Conservation (phyloP, 768 basidiomycete genomes). For the Lactarius hengduanensis region DNA sequence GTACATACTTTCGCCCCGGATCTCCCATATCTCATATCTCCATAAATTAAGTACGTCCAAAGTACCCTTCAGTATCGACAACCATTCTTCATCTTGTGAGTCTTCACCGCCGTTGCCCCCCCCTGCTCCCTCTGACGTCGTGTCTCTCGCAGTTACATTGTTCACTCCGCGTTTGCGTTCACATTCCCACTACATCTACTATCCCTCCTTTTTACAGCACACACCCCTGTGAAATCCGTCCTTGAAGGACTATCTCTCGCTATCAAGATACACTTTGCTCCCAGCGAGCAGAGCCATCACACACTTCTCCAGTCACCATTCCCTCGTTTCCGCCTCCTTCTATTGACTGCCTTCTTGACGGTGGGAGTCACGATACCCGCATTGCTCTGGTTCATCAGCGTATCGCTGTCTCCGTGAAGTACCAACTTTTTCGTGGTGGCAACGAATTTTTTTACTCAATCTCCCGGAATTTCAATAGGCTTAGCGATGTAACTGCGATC, state of each 20-base stretch:
- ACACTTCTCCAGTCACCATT: slow-evolving; percentile 23
- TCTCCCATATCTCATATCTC: slow-evolving; percentile 6
- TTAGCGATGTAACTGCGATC: slow-evolving; percentile 76
- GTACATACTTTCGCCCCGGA: slow-evolving; percentile 20
- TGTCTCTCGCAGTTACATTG: slow-evolving; percentile 64
- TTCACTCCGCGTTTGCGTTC: slow-evolving; percentile 77
- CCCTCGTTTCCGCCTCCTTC: slow-evolving; percentile 39
- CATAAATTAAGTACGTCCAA: slow-evolving; percentile 67
- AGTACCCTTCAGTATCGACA: slow-evolving; percentile 74
- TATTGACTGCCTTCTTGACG: slow-evolving; percentile 41
- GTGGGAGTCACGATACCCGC: slow-evolving; percentile 60
- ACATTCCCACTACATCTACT: slow-evolving; percentile 82
- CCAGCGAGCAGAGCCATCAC: slow-evolving; percentile 11
- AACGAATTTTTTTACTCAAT: not conserved
- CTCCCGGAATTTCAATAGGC: slow-evolving; percentile 40
- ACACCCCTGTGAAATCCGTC: slow-evolving; percentile 48
- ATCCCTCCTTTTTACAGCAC: slow-evolving; percentile 53
- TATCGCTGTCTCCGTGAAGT: slow-evolving; percentile 72
- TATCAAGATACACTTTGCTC: slow-evolving; percentile 39
- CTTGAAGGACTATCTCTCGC: slow-evolving; percentile 51
- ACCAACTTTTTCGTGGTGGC: not conserved
- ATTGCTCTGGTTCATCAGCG: slow-evolving; percentile 73
- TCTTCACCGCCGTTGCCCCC: not conserved
- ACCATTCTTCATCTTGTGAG: slow-evolving; percentile 87
- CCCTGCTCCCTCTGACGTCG: not conserved